Evolutionary conservation across 225 moss, liverwort and hornwort genomes (phyloP).

Genomic region (Marchantia paleacea): DNA sequence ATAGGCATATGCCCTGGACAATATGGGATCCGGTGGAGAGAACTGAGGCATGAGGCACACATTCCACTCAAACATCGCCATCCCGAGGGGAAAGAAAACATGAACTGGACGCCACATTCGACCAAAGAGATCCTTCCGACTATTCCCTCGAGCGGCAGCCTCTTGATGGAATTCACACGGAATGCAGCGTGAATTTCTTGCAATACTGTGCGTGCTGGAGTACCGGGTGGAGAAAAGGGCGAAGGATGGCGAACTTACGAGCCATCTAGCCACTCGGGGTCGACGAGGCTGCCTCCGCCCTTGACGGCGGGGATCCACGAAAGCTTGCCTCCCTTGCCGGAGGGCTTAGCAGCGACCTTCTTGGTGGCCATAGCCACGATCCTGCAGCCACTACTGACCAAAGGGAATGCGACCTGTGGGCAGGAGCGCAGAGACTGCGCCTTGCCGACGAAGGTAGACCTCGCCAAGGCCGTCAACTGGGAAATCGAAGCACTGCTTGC

Average conservation of each 20-base stretch:
- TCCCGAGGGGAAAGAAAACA: background rate
- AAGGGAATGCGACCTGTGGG: slow-evolving; percentile 47
- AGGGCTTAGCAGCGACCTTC: slow-evolving; percentile 52
- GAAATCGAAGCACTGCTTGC: slow-evolving; percentile 59
- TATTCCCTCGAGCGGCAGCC: background rate
- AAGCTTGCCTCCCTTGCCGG: slow-evolving; percentile 50
- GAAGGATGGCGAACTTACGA: slow-evolving; percentile 51
- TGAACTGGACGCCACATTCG: background rate
- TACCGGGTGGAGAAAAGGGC: background rate
- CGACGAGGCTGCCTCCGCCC: slow-evolving; percentile 61
- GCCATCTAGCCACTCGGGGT: slow-evolving; percentile 95
- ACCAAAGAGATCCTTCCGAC: background rate
- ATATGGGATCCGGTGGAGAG: too few species aligned
- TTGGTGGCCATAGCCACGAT: slow-evolving; percentile 84
- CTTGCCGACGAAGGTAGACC: slow-evolving; percentile 44
- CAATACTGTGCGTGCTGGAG: too few species aligned
- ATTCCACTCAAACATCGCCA: background rate
- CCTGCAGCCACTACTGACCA: slow-evolving; percentile 64
- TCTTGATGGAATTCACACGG: background rate
- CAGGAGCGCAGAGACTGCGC: slow-evolving; percentile 46
- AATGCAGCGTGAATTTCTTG: background rate
- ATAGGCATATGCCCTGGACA: background rate
- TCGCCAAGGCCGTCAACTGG: slow-evolving; percentile 64
- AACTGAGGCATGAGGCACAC: background rate
- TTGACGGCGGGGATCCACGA: slow-evolving; percentile 84